Evolutionary conservation across 768 basidiomycete species (phyloP).

Genomic region (Podaxis carcinomalis): DNA sequence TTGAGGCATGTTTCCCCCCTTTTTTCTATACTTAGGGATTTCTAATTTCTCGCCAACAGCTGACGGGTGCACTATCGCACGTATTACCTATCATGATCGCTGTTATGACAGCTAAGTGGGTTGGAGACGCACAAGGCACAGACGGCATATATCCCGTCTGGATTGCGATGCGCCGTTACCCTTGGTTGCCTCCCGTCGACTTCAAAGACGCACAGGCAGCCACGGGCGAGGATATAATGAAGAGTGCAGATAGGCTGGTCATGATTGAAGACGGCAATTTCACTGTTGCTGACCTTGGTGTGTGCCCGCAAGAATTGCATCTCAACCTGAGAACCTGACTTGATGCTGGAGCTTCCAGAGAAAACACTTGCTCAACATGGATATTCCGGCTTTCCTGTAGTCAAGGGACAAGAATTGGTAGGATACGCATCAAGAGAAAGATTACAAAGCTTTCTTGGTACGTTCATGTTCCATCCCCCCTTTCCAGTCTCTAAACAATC

Average conservation of each 20-base stretch:
- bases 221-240: slow-evolving; percentile 60
- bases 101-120: slow-evolving; percentile 75
- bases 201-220: slow-evolving; percentile 58
- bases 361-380: slow-evolving; percentile 36
- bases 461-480: slow-evolving; percentile 10
- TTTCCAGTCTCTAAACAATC: background rate
- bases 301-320: background rate
- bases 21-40: background rate
- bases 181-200: slow-evolving; percentile 64
- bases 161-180: slow-evolving; percentile 69
- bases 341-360: background rate
- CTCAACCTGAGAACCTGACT: background rate
- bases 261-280: slow-evolving; percentile 47
- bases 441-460: slow-evolving; percentile 35
- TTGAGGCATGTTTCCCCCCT: slow-evolving; percentile 43
- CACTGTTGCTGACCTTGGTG: slow-evolving; percentile 48
- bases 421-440: slow-evolving; percentile 62
- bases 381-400: slow-evolving; percentile 66
- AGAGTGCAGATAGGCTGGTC: slow-evolving; percentile 41
- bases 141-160: slow-evolving; percentile 70
- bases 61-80: slow-evolving; percentile 77
- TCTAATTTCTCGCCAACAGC: slow-evolving; percentile 27
- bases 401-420: slow-evolving; percentile 43
- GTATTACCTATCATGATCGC: slow-evolving; percentile 82
- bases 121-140: slow-evolving; percentile 65